Base-by-base conservation (phyloP, 352 stramenopile genomes). In the Pythium angustatum region DNA sequence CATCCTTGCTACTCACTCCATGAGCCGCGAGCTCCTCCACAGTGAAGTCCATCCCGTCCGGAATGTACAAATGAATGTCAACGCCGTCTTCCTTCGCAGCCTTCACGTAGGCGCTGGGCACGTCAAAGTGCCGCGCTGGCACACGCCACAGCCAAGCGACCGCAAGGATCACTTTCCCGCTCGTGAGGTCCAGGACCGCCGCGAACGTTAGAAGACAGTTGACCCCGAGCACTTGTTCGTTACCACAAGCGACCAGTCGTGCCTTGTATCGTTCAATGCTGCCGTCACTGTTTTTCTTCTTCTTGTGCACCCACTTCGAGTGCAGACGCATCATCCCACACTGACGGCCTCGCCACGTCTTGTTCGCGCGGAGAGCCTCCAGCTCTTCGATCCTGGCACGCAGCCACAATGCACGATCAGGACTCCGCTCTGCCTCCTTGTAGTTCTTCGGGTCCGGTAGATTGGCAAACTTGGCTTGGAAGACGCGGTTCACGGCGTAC, bases 251-350 rank as follows among this genome's bases (percentile, higher is more conserved):
- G 0, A 79, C 68, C 0, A 76, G 12, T 1, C 66, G 50, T 0
- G 53, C 58, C 28, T 79, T 75, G 54, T 70, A 65, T 0, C 63
- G 53, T 12, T 72, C 31, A 3, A 79, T 45, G 0, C 40, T 28
- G 5, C 72, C 68, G 4, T 58, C 22, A 0, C 27, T 24, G 9
- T 69, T 24, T 0, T 34, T 53, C 34, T 79, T 76, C 24, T 62
- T 79, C 27, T 77, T 80, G 40, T 58, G 60, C 9, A 77, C 65
- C 64, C 68, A 77, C n/a, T 77, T 72, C 0, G 33, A 71, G 50
- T 73, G 72, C 2, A 79, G 47, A 0, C 48, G 10, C 22, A 65
- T 53, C 10, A 54, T 52, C 2, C 44, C 33, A 0, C 21, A 11
- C 26, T 27, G 3, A 66, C 43, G 3, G 55, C 14, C 2, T 0